These are phyloP conservation scores for Tephrocybe sp. DNA, from an alignment of 768 basidiomycete genomes.

Conservation along the genomic window DNA sequence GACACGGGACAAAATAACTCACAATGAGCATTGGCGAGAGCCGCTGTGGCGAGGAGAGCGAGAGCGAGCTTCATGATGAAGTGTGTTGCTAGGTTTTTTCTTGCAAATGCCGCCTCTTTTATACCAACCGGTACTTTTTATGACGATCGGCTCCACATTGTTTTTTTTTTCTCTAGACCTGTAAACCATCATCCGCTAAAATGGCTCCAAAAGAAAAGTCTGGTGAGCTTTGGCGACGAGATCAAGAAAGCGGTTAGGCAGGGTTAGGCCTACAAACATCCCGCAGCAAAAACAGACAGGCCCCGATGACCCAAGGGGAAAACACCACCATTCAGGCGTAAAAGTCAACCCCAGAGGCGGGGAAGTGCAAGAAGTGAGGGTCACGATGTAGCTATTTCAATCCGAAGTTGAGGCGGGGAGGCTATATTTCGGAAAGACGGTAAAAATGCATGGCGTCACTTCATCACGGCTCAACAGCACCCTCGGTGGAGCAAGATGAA, in stretches of 20 bases:
- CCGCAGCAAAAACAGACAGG: neutral
- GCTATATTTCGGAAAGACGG: conserved; percentile 12
- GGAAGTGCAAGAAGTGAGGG: conserved; percentile 15
- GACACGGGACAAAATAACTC: neutral
- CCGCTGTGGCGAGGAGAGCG: conserved; percentile 26
- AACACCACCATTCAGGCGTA: neutral
- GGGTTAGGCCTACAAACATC: too few species aligned
- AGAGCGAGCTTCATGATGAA: conserved; percentile 32
- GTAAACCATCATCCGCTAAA: neutral
- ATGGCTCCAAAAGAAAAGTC: neutral
- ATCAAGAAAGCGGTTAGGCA: too few species aligned
- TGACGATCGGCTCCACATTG: neutral
- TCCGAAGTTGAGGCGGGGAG: conserved; percentile 22
- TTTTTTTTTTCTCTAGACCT: neutral
- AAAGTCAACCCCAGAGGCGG: neutral
- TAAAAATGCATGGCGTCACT: conserved; percentile 1
- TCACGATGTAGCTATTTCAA: conserved; percentile 11
- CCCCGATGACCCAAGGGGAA: neutral
- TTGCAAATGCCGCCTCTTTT: neutral
- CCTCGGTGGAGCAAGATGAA: conserved; percentile 2
- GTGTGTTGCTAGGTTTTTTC: neutral
- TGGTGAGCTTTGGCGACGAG: too few species aligned
- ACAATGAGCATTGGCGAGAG: conserved; percentile 35
- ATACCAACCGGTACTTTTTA: neutral
- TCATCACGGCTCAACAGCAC: neutral